Conservation (phyloP, 257 asterid genomes). For the Petrea volubilis region DNA sequence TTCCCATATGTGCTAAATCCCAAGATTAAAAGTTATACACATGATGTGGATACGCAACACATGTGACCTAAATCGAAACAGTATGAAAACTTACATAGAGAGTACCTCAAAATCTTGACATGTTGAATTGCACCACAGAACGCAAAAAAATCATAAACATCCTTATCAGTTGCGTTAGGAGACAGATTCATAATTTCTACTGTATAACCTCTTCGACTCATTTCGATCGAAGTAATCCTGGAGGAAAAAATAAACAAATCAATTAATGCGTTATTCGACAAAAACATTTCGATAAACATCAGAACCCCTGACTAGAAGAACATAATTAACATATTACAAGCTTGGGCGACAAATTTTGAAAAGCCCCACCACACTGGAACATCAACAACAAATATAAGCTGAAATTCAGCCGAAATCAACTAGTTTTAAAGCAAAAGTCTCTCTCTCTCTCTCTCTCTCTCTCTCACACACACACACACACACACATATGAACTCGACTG, state of each 20-base stretch:
- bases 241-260: background rate
- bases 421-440: background rate
- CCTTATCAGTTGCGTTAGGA: conserved; percentile 74
- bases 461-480: no score
- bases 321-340: background rate
- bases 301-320: background rate
- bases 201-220: conserved; percentile 66
- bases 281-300: background rate
- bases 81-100: background rate
- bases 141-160: conserved; percentile 65
- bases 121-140: conserved; percentile 77
- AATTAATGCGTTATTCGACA: background rate
- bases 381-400: background rate
- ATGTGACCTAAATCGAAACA: no score
- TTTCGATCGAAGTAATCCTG: conserved; percentile 25
- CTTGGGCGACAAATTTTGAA: no score
- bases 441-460: no score
- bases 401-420: background rate
- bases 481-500: no score
- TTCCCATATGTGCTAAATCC: no score
- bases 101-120: conserved; percentile 70
- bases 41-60: no score
- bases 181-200: conserved; percentile 66
- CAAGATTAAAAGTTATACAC: no score
- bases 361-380: background rate